Base-by-base conservation (phyloP, 2,329 filamentous ascomycete species). In the Orbilia ellipsospora region DNA sequence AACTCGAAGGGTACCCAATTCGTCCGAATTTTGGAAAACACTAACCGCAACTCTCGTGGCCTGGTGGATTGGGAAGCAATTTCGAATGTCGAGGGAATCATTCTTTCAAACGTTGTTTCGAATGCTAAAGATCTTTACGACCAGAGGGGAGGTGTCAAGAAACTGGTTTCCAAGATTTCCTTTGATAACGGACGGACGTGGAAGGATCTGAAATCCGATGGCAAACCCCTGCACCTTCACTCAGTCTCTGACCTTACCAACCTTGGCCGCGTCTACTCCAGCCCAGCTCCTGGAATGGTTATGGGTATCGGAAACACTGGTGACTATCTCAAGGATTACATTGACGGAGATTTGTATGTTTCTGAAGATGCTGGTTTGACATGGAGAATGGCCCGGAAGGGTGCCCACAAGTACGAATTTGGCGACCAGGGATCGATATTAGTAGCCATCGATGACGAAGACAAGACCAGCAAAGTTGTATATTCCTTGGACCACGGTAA, bases 1-100 rank as follows among this genome's bases (percentile, higher is more conserved):
- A 99, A 99, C 82, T 98, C 94, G 36, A 96, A 98, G 81, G 95
- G 95, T 75, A 97, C 93, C 1, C 97, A 94, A 82, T 99, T 98
- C 81, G 95, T 92, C 1, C 90, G 91, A 80, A 98, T 97, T 80
- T 87, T 94, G 67, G 92, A 96, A 73, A 91, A 97, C 82, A 97
- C 94, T 40, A 98, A 99, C 82, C 91, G 94, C 79, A 91, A 94
- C 80, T 79, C 81, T 8, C 83, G 84, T 28, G 93, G 93, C 1
- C 88, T 89, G 69, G 94, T 99, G 60, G 95, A 99, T 82, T 99
- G 98, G 80, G 95, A 99, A 81, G 96, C 97, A 83, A 89, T 99
- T 62, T 87, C 90, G 48, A 90, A 91, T 66, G 94, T 99, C 42
- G 94, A 98, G 81, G 95, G 95, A 42, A 91, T 99, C 68, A 92